Conservation (phyloP, 2,329 filamentous ascomycete species). For the Xylaria sp. region DNA sequence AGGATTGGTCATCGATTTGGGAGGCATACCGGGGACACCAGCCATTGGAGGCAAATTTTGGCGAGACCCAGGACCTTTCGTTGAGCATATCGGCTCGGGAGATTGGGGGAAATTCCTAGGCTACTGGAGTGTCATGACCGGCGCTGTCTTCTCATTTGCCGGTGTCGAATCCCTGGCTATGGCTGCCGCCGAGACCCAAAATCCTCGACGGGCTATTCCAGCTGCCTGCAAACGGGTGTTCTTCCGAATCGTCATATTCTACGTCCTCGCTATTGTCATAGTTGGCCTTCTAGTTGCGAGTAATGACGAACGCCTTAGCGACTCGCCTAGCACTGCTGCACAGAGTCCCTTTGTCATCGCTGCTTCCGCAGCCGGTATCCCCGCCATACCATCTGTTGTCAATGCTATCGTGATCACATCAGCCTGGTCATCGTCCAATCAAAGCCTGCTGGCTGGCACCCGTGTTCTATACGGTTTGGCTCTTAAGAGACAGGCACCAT, state of each 20-base stretch:
- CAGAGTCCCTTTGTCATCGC: constrained; percentile 77
- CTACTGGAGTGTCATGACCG: constrained; percentile 63
- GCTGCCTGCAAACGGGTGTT: constrained; percentile 68
- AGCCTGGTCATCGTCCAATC: constrained; percentile 76
- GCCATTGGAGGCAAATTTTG: constrained; percentile 76
- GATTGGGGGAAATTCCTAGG: constrained; percentile 71
- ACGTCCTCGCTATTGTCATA: constrained; percentile 65
- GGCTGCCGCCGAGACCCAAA: constrained; percentile 58
- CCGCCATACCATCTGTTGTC: constrained; percentile 75
- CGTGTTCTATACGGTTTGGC: constrained; percentile 70
- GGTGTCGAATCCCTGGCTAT: constrained; percentile 65
- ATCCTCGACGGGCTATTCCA: constrained; percentile 60
- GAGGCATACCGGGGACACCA: constrained; percentile 67
- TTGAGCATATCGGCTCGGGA: constrained; percentile 70
- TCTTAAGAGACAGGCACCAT: constrained; percentile 67
- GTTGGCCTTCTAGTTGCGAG: constrained; percentile 70
- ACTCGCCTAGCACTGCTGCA: constrained; percentile 59
- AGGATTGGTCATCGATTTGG: constrained; percentile 70
- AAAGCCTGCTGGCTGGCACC: constrained; percentile 69
- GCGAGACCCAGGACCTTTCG: constrained; percentile 74
- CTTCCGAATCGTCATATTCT: constrained; percentile 66
- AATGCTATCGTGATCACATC: constrained; percentile 81
- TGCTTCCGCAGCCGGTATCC: constrained; percentile 73
- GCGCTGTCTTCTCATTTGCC: constrained; percentile 59
- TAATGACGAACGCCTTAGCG: constrained; percentile 60